A percentile compares a stretch with the other conserved stretches of the same genome.
These are phyloP conservation scores for Umbelopsis ramanniana DNA, from an alignment of 192 early-diverging fungal species.

Conservation along the genomic window DNA sequence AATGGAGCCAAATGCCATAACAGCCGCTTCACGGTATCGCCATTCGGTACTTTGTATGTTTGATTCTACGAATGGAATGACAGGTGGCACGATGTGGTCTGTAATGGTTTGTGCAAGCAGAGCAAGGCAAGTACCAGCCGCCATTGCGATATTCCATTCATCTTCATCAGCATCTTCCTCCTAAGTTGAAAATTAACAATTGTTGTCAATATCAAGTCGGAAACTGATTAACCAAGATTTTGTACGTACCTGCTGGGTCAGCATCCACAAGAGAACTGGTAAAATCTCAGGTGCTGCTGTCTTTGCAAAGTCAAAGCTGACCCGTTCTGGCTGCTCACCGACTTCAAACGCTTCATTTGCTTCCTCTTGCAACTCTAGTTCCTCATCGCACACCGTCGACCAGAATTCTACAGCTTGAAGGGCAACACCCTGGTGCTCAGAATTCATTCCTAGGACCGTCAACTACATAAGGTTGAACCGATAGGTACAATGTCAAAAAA, in stretches of 20 bases:
- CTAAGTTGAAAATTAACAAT: constrained; percentile 28
- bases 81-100: constrained; percentile 78
- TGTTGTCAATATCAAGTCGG: background rate
- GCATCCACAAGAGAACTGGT: constrained; percentile 81
- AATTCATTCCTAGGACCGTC: constrained; percentile 91
- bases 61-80: constrained; percentile 89
- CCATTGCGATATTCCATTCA: constrained; percentile 99
- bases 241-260: constrained; percentile 74
- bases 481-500: too few relatives aligned
- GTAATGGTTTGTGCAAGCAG: constrained; percentile 83
- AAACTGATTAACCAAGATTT: background rate
- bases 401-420: constrained; percentile 99
- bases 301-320: constrained; percentile 79
- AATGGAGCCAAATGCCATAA: constrained; percentile 99
- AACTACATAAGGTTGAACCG: constrained; percentile 47
- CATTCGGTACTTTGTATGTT: constrained; percentile 88
- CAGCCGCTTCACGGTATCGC: constrained; percentile 94
- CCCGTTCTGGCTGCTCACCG: constrained; percentile 52
- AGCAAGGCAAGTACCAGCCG: constrained; percentile 92
- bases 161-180: constrained; percentile 99
- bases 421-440: constrained; percentile 87
- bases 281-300: constrained; percentile 77
- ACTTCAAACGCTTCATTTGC: constrained; percentile 59
- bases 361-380: constrained; percentile 77
- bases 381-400: constrained; percentile 98